A percentile compares a stretch with the other conserved stretches of the same genome.
phyloP scores from a whole-genome alignment of 2,329 filamentous ascomycete genomes.

The Neurospora crassa region DNA sequence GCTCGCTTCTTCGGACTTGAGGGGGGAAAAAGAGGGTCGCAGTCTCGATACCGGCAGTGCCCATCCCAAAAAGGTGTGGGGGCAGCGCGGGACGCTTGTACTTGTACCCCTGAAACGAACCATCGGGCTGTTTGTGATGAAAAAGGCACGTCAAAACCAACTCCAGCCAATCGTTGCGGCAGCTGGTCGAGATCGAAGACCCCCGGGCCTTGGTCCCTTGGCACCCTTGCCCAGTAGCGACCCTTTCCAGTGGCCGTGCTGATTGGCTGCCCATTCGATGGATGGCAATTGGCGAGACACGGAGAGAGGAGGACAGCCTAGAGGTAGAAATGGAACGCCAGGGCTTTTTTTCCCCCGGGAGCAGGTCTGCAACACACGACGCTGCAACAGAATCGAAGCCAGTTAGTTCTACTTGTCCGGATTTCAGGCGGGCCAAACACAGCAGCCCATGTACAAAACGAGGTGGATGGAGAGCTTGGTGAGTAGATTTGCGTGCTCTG shows the following conservation, averaged over 20 bases:
- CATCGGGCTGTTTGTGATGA: slow-evolving; percentile 15
- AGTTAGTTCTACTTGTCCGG: neutral
- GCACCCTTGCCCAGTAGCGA: slow-evolving; percentile 16
- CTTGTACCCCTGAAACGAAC: slow-evolving; percentile 19
- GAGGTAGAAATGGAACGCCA: neutral
- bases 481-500: neutral
- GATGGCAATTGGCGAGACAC: slow-evolving; percentile 5
- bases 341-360: neutral
- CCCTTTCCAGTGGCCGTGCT: slow-evolving; percentile 4
- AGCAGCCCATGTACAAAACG: no score
- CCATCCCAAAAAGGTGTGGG: neutral
- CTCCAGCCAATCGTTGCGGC: slow-evolving; percentile 14
- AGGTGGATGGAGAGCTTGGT: neutral
- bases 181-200: slow-evolving; percentile 15
- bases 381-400: neutral
- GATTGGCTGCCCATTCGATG: slow-evolving; percentile 9
- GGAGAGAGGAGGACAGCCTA: neutral
- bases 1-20: neutral
- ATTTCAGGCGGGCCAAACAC: no score
- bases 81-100: slow-evolving; percentile 6
- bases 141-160: slow-evolving; percentile 15
- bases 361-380: no score
- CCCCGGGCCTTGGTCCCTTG: slow-evolving; percentile 18
- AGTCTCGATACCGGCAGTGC: neutral
- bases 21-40: neutral